A percentile compares a stretch with the other conserved stretches of the same genome.
These are phyloP conservation scores for Aphanomyces stellatus DNA, from an alignment of 352 stramenopile genomes.

Conservation along the genomic window DNA sequence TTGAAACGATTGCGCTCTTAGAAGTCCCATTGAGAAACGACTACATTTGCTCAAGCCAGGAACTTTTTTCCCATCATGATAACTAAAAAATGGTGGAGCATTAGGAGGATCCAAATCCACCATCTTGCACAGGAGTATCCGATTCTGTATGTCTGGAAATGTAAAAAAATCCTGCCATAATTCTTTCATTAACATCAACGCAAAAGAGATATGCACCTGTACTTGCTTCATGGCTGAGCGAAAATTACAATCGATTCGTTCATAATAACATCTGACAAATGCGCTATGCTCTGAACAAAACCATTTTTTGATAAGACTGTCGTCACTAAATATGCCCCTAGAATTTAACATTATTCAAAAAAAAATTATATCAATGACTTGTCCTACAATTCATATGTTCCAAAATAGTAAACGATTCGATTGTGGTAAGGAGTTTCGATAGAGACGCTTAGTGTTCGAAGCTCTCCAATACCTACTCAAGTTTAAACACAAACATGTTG, in stretches of 20 bases:
- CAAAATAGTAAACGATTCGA: conserved; percentile 4
- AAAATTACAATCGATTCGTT: no score
- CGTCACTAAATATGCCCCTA: not conserved
- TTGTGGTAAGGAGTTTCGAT: not conserved
- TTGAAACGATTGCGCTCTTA: no score
- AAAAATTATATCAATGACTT: not conserved
- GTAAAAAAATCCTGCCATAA: not conserved
- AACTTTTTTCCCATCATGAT: not conserved
- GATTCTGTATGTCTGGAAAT: not conserved
- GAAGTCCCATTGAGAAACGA: no score
- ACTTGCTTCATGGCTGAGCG: not conserved
- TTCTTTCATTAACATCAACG: not conserved
- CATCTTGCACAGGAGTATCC: not conserved
- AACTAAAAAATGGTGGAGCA: not conserved
- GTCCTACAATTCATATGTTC: not conserved
- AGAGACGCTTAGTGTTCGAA: not conserved
- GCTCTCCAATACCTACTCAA: not conserved
- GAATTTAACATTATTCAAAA: no score
- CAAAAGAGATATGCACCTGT: no score
- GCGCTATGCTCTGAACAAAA: not conserved
- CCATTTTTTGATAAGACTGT: not conserved
- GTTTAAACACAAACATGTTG: not conserved
- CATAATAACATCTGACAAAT: no score
- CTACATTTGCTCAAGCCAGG: no score
- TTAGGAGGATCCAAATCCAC: not conserved